Percentiles rank a stretch among this genome's conserved stretches.
Evolutionary conservation across 192 early-diverging fungal species (phyloP).

Genomic region (Backusella tuberculispora): DNA sequence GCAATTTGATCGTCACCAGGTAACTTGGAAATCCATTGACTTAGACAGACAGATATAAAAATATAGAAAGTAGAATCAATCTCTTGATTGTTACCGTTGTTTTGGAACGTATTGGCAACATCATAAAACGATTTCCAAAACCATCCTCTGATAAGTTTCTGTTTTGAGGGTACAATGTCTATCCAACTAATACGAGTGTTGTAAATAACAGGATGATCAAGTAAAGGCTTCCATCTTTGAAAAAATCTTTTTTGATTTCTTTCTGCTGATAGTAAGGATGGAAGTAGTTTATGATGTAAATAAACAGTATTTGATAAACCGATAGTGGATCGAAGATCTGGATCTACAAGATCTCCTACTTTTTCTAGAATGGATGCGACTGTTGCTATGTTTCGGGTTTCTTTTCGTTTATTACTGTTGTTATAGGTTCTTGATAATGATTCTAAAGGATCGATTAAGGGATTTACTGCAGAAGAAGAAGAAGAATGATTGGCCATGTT

Average conservation of each 20-base stretch:
- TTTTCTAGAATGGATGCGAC: background rate
- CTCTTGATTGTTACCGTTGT: background rate
- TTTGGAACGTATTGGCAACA: background rate
- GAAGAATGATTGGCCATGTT: background rate
- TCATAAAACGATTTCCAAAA: slow-evolving; percentile 5
- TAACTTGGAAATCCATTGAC: background rate
- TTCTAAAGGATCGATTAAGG: too few relatives aligned
- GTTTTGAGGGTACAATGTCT: background rate
- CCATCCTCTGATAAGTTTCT: background rate
- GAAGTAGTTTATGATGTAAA: background rate
- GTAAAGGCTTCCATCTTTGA: background rate
- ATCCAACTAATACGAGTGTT: background rate
- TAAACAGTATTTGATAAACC: background rate
- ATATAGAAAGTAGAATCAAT: background rate
- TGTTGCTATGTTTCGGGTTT: background rate
- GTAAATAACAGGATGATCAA: background rate
- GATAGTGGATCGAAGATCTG: background rate
- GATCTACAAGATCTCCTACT: background rate
- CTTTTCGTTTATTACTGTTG: background rate
- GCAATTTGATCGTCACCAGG: background rate
- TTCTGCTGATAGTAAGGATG: background rate
- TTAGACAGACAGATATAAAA: background rate
- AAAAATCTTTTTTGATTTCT: background rate
- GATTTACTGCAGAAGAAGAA: too few relatives aligned
- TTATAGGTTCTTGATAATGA: background rate